phyloP scores from a whole-genome alignment of 75 land plant genomes.

The Sequoia sempervirens region DNA sequence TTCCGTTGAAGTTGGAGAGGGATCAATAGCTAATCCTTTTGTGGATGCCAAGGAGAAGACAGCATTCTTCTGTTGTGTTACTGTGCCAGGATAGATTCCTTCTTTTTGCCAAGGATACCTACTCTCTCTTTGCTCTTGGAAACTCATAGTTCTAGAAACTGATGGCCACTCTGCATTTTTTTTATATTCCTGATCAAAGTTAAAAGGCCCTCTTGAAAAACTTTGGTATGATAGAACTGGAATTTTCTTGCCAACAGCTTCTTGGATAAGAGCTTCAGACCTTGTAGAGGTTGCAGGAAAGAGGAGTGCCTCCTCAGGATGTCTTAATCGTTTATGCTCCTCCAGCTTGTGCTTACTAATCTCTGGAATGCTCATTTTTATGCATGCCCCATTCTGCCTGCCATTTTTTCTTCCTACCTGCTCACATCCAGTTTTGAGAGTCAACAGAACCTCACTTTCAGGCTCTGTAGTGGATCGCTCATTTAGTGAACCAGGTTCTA shows the following conservation, averaged over 20 bases:
- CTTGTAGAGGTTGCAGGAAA: not conserved
- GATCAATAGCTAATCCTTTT: not conserved
- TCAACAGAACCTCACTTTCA: constrained; percentile 23
- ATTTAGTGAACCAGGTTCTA: not conserved
- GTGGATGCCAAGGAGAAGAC: not conserved
- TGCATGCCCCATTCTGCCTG: not conserved
- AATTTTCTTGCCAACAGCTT: not conserved
- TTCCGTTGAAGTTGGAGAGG: not conserved
- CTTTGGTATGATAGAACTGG: not conserved
- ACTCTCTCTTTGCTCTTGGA: constrained; percentile 7
- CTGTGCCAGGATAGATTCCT: not conserved
- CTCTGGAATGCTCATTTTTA: not conserved
- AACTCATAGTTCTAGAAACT: not conserved
- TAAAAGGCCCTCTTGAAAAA: not conserved
- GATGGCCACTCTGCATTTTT: not conserved
- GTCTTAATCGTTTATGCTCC: not conserved
- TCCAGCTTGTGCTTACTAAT: not conserved
- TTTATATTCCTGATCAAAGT: constrained; percentile 1
- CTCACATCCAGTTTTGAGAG: constrained; percentile 10
- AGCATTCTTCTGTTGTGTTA: not conserved
- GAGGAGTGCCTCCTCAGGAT: not conserved
- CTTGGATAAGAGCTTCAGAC: not conserved
- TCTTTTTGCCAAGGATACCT: constrained; percentile 5
- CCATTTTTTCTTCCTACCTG: constrained; percentile 6
- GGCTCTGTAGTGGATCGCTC: not conserved